Base-by-base conservation (phyloP, 192 early-diverging fungal genomes). In the Coemansia sp. region DNA sequence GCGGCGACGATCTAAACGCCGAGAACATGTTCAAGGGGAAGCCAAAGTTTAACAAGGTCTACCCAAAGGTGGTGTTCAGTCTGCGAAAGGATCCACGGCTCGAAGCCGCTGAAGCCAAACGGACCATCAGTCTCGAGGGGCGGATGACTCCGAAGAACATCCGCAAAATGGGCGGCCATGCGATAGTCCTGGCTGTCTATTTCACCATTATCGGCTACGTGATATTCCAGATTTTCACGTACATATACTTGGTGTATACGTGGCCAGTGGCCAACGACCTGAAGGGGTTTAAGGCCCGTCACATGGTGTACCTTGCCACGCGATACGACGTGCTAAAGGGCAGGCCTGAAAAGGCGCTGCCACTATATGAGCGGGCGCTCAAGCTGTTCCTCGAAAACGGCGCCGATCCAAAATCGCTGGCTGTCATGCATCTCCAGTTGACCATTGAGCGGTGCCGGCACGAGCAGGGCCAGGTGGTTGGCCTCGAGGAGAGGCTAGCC, bases 41-140 rank as follows among this genome's bases (percentile, higher is more conserved):
- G 26, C 71, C 71, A 19, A 55, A 61, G 38, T 67, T 75, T 38
- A 75, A 64, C 10, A 44, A 53, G 22, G 44, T 75, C 19, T n/a
- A 26, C 15, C 43, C 43, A 25, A 45, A 45, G 15, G 23, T 45
- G 10, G 25, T n/a, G 15, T 45, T 45, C 14, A 45, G 43, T 25
- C 26, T 45, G 17, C 23, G 14, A n/a, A 15, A 12, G 12, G 43
- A 45, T 25, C 43, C 23, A 20, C 43, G 43, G 11, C 22, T 23
- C 3, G 43, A 45, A 23, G 43, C 43, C 15, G 43, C 43, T 27
- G 43, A 21, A 6, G 23, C 21, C 23, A 45, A 45, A 25, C 22
- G 43, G 22, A 26, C 9, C 15, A n/a, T 6, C 12, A 45, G 26
- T 23, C 12, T n/a, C 10, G 11, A 45, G 43, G 17, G 22, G 26